Conservation (phyloP, 148 eudicot genomes). For the Polygonum aviculare region DNA sequence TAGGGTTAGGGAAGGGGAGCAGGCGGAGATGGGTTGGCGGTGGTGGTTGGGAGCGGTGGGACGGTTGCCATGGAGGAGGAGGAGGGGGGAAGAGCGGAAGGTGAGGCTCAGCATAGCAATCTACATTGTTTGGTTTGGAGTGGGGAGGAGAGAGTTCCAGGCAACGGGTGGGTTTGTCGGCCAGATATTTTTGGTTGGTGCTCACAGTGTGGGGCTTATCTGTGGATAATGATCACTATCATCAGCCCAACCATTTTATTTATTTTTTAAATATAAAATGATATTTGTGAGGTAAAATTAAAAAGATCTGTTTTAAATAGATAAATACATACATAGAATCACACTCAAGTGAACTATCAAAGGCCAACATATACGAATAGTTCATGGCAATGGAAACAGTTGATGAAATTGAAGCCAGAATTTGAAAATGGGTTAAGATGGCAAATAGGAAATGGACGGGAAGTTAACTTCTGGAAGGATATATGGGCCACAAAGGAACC, state of each 20-base stretch:
- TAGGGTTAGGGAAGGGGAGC: constrained; percentile 21
- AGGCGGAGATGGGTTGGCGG: neutral
- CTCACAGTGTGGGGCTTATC: neutral
- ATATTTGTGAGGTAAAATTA: no score
- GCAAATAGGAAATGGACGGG: no score
- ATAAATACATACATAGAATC: no score
- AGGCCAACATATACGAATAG: no score
- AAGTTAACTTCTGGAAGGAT: no score
- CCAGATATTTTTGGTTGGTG: neutral
- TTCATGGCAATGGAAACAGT: no score
- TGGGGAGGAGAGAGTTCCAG: neutral
- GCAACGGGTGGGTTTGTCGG: neutral
- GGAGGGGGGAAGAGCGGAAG: constrained; percentile 13
- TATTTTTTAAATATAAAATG: no score
- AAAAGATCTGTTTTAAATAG: no score
- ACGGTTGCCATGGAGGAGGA: neutral
- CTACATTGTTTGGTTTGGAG: neutral
- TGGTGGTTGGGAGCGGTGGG: neutral
- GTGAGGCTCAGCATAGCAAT: constrained; percentile 28
- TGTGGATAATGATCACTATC: neutral
- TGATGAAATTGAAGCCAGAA: no score
- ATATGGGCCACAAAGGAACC: no score
- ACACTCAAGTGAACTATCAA: no score
- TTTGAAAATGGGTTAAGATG: no score
- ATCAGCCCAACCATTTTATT: neutral